These are phyloP conservation scores for Tylopilus sp. DNA, from an alignment of 1,284 basidiomycete genomes.

Conservation along the genomic window DNA sequence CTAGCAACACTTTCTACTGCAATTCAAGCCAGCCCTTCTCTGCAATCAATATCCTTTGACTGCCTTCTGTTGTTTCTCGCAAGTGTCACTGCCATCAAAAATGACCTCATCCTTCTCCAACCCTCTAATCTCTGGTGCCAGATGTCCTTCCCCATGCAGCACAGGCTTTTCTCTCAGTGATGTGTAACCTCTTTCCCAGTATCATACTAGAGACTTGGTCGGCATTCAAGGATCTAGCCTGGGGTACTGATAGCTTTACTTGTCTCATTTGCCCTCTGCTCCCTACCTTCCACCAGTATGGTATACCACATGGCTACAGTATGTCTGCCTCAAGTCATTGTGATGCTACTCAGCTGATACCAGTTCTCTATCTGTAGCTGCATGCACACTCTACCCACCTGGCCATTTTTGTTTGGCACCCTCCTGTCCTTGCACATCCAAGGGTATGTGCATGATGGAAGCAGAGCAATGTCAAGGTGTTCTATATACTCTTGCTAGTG, in stretches of 20 bases:
- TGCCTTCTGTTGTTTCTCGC: constrained; percentile 7
- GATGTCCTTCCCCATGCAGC: background rate
- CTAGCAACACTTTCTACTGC: background rate
- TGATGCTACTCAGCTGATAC: no score
- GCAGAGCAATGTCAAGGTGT: constrained; percentile 7
- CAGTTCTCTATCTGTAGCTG: background rate
- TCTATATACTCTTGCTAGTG: background rate
- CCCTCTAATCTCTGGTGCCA: background rate
- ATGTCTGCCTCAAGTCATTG: background rate
- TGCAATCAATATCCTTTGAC: constrained; percentile 1
- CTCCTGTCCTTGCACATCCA: background rate
- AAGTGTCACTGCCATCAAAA: constrained; percentile 1
- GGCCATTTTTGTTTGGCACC: background rate
- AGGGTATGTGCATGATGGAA: constrained; percentile 11
- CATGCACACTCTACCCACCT: constrained; percentile 2
- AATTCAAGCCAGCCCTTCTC: background rate
- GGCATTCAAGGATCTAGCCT: background rate
- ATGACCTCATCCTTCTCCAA: constrained; percentile 4
- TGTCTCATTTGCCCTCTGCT: background rate
- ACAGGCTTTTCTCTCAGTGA: no score
- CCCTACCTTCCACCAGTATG: background rate
- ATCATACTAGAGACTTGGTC: background rate
- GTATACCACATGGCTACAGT: background rate
- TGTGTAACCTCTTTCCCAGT: background rate
- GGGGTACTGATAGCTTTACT: background rate